Evolutionary conservation across 345 rosid species (phyloP).

Genomic region (Psidium guajava): DNA sequence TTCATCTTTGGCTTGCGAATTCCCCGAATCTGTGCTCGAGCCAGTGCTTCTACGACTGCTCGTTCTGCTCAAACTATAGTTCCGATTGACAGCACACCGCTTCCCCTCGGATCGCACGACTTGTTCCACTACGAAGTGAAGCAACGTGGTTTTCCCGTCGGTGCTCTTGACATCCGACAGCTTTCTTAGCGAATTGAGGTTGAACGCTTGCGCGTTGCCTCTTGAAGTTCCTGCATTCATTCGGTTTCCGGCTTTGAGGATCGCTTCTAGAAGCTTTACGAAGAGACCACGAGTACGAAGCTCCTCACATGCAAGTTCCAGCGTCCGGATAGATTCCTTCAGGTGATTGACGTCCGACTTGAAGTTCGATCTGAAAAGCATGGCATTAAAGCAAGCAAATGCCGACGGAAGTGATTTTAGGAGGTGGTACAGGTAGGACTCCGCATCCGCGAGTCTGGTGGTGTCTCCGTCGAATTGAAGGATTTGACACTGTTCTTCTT

Average conservation of each 20-base stretch:
- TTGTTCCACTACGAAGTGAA: slow-evolving; percentile 81
- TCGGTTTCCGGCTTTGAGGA: slow-evolving; percentile 86
- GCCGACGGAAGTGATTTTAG: slow-evolving; percentile 66
- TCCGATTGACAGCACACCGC: slow-evolving; percentile 45
- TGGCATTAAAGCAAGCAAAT: slow-evolving; percentile 45
- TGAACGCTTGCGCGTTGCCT: slow-evolving; percentile 86
- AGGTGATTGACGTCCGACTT: slow-evolving; percentile 41
- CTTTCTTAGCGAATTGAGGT: slow-evolving; percentile 58
- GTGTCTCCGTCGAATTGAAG: slow-evolving; percentile 49
- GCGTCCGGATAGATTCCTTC: slow-evolving; percentile 26
- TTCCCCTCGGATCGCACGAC: slow-evolving; percentile 73
- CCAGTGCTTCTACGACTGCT: slow-evolving; percentile 17
- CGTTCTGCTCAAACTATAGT: slow-evolving; percentile 24
- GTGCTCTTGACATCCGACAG: slow-evolving; percentile 78
- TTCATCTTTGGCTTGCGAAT: slow-evolving; percentile 31
- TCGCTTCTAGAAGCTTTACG: slow-evolving; percentile 75
- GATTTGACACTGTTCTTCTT: slow-evolving; percentile 53
- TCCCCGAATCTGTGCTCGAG: slow-evolving; percentile 4
- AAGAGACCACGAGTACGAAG: slow-evolving; percentile 68
- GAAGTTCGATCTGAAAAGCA: slow-evolving; percentile 60
- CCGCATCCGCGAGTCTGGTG: slow-evolving; percentile 52
- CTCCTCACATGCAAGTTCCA: slow-evolving; percentile 62
- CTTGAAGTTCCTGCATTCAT: slow-evolving; percentile 91
- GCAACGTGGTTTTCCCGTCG: slow-evolving; percentile 71
- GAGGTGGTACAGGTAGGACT: slow-evolving; percentile 58